Conservation (phyloP, 257 asterid genomes). For the Voacanga thouarsii region DNA sequence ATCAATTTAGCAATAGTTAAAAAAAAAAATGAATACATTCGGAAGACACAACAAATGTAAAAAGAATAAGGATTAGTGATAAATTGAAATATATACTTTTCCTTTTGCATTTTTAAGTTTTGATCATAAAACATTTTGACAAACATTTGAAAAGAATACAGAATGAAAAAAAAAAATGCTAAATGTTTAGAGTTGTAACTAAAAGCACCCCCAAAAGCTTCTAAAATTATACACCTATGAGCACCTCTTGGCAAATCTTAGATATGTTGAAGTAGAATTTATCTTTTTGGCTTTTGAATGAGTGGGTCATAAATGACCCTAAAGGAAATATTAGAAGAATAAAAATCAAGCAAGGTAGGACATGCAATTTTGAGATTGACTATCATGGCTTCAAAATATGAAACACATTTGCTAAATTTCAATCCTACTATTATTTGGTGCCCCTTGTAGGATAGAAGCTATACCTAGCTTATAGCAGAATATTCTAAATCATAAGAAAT, state of each 20-base stretch:
- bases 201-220: slow-evolving; percentile 98
- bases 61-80: neutral
- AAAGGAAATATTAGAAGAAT: neutral
- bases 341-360: neutral
- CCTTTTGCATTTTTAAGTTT: neutral
- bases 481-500: slow-evolving; percentile 67
- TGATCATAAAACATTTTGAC: neutral
- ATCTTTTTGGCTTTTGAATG: slow-evolving; percentile 16
- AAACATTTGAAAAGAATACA: neutral
- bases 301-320: neutral
- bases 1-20: too few species aligned
- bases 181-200: slow-evolving; percentile 40
- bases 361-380: too few species aligned
- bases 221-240: slow-evolving; percentile 84
- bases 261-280: slow-evolving; percentile 56
- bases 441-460: neutral
- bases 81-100: neutral
- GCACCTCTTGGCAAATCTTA: slow-evolving; percentile 99
- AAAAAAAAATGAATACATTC: neutral
- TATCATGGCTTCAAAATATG: neutral
- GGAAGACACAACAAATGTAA: neutral
- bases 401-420: neutral
- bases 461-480: slow-evolving; percentile 97
- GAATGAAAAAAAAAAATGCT: neutral
- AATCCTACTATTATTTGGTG: neutral